Evolutionary conservation across 257 asterid species (phyloP).

Genomic region (Nicotiana attenuata): DNA sequence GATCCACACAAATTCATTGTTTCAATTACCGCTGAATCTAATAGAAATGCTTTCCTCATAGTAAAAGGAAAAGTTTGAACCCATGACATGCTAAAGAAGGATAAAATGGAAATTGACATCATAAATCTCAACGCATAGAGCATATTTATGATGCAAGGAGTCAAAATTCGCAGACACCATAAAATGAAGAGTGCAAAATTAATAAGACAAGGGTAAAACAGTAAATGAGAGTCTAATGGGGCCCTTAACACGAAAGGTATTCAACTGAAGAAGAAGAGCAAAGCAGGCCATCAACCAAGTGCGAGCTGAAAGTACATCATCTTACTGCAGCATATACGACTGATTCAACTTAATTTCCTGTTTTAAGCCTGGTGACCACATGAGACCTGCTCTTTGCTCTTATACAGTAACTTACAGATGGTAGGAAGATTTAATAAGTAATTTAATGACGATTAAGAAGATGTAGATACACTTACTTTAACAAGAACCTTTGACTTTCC

Average conservation of each 20-base stretch:
- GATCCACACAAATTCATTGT: background rate
- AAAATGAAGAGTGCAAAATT: background rate
- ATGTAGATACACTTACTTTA: conserved; percentile 45
- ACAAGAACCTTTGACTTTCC: conserved; percentile 95
- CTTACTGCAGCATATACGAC: background rate
- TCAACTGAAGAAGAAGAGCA: background rate
- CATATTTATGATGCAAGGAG: background rate
- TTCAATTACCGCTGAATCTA: background rate
- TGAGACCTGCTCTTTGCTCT: background rate
- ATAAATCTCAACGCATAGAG: background rate
- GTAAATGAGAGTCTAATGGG: background rate
- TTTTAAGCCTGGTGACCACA: background rate
- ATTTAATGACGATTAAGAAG: background rate
- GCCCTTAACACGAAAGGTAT: background rate
- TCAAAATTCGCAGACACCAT: background rate
- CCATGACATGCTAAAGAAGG: background rate
- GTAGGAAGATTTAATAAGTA: background rate
- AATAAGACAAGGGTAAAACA: background rate
- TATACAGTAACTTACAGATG: background rate
- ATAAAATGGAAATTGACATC: background rate
- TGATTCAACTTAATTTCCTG: background rate
- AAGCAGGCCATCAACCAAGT: background rate
- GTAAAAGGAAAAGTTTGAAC: background rate
- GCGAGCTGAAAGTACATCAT: background rate
- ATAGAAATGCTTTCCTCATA: background rate